Evolutionary conservation across 129 eudicot species (phyloP), one percentile per base, ranked within the genome.

Genomic region (Pulicaria dysenterica): DNA sequence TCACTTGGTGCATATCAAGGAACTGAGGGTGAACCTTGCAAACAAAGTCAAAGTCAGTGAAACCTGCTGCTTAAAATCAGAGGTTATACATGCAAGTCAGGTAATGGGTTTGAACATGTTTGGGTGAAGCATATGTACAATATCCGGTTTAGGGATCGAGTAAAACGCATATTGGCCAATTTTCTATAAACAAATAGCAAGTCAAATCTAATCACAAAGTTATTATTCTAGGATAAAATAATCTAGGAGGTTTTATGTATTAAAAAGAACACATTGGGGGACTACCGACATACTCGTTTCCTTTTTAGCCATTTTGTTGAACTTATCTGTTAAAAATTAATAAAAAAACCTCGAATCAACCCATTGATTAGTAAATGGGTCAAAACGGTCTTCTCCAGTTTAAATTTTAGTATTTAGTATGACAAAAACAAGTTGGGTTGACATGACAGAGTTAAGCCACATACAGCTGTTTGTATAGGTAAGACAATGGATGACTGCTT

Each of bases 1-100:
- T 82, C 45, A 84, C 69, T 41, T 90, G 89, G 15, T 83, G 91
- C 88, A 88, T 76, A 73, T 84, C 95, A 58, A 76, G 70, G 37
- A 87, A 70, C 51, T 77, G 85, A 69, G 97, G 91, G 82, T 79
- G 91, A 81, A 88, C 84, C 95, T 90, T 80, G 45, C 17, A n/a
- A 57, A 54, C 14, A 49, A 24, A 59, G 15, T 11, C 14, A 12
- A 12, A 14, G n/a, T 54, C 46, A 16, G 3, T 51, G 39, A 75
- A 34, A 15, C 8, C 73, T 53, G 40, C 14, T 42, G 73, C 38
- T 40, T 15, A 39, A 67, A 49, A 58, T 4, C 10, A 17, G 41
- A 24, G 31, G 31, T 24, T 2, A 24, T 24, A 24, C 31, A 24
- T 24, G 44, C 14, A 4, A 1, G 63, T 17, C 37, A 37, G 38